Base-by-base conservation (phyloP, 805 yeast genomes). In the Myxozyma nipponensis region DNA sequence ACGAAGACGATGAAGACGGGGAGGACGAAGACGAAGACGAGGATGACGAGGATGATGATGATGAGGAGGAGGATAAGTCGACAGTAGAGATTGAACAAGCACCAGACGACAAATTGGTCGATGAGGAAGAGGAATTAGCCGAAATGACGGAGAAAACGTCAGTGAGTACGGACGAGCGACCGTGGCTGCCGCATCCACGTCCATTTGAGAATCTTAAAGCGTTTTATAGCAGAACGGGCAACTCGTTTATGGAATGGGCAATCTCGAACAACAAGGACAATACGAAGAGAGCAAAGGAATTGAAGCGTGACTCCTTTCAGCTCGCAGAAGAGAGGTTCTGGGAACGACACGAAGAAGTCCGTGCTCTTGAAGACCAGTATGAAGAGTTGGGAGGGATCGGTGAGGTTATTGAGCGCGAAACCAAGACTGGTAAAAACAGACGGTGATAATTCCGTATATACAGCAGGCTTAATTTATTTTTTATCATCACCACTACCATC, bases 181-280 rank as follows among this genome's bases (percentile, higher is more conserved):
- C 98, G 17, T 91, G 96, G 95, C 75, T 91, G 48, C 97, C 98
- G 42, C 97, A 90, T 66, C 98, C 98, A 32, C 89, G 90, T 63
- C 83, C 96, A 4, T 93, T 91, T 62, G 98, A 91, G 70, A 71
- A 79, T 1, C 72, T 91, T 53, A 81, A 96, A 59, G 82, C 79
- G 1, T 91, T 91, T 70, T 91, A 93, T 66, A 72, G 84, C 21
- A 83, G 96, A 63, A 81, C 95, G 1, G 95, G 95, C 50, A 83
- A 91, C 3, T 79, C 81, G 24, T 91, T 91, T 69, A 75, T 91
- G 61, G 88, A 88, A 65, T 91, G 98, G 97, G 85, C 83, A 6
- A 64, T 61, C 4, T 57, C 63, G 24, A 56, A 56, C 25, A 58
- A 59, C 32, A 57, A 54, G 17, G 85, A 88, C 61, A 77, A 85